Evolutionary conservation across 2,329 filamentous ascomycete genomes (phyloP).

Genomic region (Colletotrichum lupini): DNA sequence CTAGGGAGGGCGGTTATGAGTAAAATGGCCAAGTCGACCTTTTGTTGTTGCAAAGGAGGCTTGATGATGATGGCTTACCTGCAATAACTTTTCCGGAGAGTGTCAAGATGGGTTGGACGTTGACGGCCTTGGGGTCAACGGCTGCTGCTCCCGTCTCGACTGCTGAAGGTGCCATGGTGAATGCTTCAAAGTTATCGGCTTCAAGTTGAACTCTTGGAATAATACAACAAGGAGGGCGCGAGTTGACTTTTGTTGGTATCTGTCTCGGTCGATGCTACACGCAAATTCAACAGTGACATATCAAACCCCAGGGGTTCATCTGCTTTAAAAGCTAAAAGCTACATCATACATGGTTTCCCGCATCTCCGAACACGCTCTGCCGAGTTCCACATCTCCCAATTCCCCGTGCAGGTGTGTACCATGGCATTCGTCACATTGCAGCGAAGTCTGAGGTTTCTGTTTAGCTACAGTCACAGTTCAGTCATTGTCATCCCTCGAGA

Average conservation of each 20-base stretch:
- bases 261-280: no score
- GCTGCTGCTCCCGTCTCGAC: background rate
- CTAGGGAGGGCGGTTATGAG: conserved; percentile 31
- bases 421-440: no score
- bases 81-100: conserved; percentile 51
- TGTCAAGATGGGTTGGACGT: conserved; percentile 38
- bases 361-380: no score
- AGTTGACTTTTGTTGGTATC: no score
- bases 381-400: no score
- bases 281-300: background rate
- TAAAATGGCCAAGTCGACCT: background rate
- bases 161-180: conserved; percentile 14
- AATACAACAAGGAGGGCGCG: no score
- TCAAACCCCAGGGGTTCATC: background rate
- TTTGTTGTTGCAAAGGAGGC: no score
- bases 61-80: conserved; percentile 40
- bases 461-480: no score
- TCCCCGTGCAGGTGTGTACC: no score
- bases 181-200: background rate
- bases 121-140: background rate
- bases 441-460: no score
- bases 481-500: conserved; percentile 10
- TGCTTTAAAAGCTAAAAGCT: background rate
- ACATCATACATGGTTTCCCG: no score
- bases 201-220: background rate